Evolutionary conservation across 495 filamentous ascomycete species (phyloP).

Genomic region (Xylaria intraflava): DNA sequence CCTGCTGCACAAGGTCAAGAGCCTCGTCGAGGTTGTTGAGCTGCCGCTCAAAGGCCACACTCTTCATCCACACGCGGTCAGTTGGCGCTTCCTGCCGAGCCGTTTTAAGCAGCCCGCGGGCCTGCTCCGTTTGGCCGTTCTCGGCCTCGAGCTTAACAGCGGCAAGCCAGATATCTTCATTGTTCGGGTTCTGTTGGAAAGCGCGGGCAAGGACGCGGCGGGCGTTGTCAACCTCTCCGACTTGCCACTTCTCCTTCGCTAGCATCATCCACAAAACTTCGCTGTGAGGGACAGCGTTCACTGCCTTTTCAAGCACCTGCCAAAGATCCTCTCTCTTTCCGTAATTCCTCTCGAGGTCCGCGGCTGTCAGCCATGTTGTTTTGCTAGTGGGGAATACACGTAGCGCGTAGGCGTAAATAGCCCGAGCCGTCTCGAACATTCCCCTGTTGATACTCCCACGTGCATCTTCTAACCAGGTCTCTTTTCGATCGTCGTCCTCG

Average conservation of each 20-base stretch:
- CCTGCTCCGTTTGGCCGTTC: conserved; percentile 69
- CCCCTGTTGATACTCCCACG: conserved; percentile 68
- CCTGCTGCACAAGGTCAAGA: conserved; percentile 80
- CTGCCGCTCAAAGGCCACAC: conserved; percentile 83
- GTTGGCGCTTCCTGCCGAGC: conserved; percentile 84
- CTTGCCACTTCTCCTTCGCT: conserved; percentile 86
- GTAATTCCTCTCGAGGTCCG: conserved; percentile 85
- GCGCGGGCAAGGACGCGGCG: conserved; percentile 74
- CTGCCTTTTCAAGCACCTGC: conserved; percentile 83
- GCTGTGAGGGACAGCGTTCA: conserved; percentile 82
- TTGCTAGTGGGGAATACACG: conserved; percentile 79
- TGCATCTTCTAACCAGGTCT: conserved; percentile 92
- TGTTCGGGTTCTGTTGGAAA: conserved; percentile 88
- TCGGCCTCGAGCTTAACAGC: conserved; percentile 94
- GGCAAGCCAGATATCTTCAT: conserved; percentile 94
- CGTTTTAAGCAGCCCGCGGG: conserved; percentile 68
- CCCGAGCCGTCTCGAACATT: conserved; percentile 81
- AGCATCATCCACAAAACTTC: conserved; percentile 96
- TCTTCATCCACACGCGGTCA: conserved; percentile 94
- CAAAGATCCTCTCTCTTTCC: conserved; percentile 77
- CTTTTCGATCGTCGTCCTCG: conserved; percentile 93
- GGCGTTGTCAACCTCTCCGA: conserved; percentile 77
- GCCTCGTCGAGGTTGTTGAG: conserved; percentile 70
- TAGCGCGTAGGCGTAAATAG: conserved; percentile 86
- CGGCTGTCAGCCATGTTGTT: conserved; percentile 79